phyloP scores from a whole-genome alignment of 2,329 filamentous ascomycete genomes.

The Verticillium albo-atrum region DNA sequence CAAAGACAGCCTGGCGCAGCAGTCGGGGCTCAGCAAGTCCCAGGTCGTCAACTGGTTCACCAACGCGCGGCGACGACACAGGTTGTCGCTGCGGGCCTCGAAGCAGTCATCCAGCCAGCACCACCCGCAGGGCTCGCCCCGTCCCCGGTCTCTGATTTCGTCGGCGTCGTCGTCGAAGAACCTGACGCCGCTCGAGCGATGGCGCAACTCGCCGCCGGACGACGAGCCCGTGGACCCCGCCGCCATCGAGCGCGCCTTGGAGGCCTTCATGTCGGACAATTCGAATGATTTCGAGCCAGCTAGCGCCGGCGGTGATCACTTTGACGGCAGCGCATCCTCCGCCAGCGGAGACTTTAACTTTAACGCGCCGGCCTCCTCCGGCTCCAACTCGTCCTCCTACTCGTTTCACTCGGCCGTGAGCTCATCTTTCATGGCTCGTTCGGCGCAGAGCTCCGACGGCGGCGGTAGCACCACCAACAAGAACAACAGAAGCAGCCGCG shows the following conservation, averaged over 20 bases:
- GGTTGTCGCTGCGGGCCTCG: slow-evolving; percentile 24
- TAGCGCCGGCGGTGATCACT: background rate
- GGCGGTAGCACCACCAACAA: background rate
- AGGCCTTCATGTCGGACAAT: background rate
- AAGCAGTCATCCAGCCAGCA: slow-evolving; percentile 17
- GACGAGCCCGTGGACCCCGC: slow-evolving; percentile 35
- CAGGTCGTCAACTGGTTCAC: slow-evolving; percentile 47
- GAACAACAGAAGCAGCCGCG: background rate
- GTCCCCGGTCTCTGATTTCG: slow-evolving; percentile 30
- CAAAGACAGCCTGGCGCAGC: slow-evolving; percentile 30
- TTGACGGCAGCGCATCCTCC: slow-evolving; percentile 24
- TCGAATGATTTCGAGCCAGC: slow-evolving; percentile 11
- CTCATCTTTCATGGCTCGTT: background rate
- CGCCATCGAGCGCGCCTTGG: slow-evolving; percentile 30
- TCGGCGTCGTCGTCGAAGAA: too few relatives aligned
- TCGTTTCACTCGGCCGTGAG: slow-evolving; percentile 7
- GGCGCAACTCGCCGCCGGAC: slow-evolving; percentile 31
- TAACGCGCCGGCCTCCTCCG: slow-evolving; percentile 13
- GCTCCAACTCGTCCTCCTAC: slow-evolving; percentile 8
- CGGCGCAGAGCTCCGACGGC: slow-evolving; percentile 2
- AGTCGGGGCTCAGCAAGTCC: slow-evolving; percentile 39
- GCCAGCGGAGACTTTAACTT: slow-evolving; percentile 23
- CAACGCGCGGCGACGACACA: slow-evolving; percentile 43
- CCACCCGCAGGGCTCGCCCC: slow-evolving; percentile 35
- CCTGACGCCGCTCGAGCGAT: slow-evolving; percentile 41